phyloP scores from a whole-genome alignment of 257 asterid genomes.

The Linderniella brevidens region DNA sequence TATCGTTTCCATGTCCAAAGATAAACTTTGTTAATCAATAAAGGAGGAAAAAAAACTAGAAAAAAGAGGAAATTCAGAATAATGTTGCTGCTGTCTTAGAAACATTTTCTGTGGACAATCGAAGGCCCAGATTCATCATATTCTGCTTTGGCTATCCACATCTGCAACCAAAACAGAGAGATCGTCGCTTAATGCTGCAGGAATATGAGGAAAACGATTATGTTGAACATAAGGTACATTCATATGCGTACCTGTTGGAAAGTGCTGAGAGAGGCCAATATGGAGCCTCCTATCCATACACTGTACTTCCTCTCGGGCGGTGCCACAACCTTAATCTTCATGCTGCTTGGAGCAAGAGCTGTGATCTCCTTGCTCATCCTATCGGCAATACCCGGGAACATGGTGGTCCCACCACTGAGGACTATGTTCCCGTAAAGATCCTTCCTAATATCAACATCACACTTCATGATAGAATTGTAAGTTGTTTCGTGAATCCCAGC shows the following conservation, averaged over 20 bases:
- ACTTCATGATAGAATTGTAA: constrained; percentile 36
- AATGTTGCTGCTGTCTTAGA: constrained; percentile 8
- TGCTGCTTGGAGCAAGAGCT: constrained; percentile 38
- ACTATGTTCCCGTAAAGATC: constrained; percentile 37
- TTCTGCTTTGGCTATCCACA: constrained; percentile 25
- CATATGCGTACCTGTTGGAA: constrained; percentile 37
- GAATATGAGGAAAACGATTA: too few relatives aligned
- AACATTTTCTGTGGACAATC: constrained; percentile 23
- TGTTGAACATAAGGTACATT: too few relatives aligned
- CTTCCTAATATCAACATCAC: constrained; percentile 43
- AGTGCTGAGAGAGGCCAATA: constrained; percentile 44
- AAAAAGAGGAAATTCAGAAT: constrained; percentile 6
- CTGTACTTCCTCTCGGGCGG: constrained; percentile 40
- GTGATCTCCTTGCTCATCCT: constrained; percentile 42
- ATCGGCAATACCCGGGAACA: constrained; percentile 37
- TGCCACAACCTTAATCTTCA: constrained; percentile 41
- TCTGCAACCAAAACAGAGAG: constrained; percentile 10
- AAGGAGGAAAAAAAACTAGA: background rate
- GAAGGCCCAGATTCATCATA: constrained; percentile 23
- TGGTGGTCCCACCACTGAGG: constrained; percentile 38
- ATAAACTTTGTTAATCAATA: too few relatives aligned
- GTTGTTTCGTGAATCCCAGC: constrained; percentile 38
- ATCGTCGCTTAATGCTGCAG: background rate
- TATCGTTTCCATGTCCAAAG: too few relatives aligned
- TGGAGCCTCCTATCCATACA: constrained; percentile 43